A percentile compares a stretch with the other conserved stretches of the same genome.
Evolutionary conservation across 768 basidiomycete genomes (phyloP).

Genomic region (Termitomyces sp.): DNA sequence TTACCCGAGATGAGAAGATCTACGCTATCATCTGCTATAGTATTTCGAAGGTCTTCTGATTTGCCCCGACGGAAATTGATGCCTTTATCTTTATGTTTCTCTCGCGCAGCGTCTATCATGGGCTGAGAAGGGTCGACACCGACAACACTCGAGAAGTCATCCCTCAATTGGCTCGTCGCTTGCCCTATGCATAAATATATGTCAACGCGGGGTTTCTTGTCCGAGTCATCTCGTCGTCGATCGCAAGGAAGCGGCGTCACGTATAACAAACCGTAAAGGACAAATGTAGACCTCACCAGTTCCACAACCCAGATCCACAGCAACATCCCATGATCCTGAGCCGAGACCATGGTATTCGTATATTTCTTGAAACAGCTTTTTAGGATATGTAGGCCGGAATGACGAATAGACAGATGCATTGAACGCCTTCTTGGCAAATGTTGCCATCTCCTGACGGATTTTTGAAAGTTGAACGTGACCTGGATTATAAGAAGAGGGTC

Average conservation of each 20-base stretch:
- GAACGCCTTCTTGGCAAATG: constrained; percentile 68
- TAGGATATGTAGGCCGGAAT: constrained; percentile 70
- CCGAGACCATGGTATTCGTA: constrained; percentile 46
- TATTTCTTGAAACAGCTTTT: constrained; percentile 54
- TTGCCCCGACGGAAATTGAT: constrained; percentile 27
- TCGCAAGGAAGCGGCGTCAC: not conserved
- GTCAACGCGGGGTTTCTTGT: not conserved
- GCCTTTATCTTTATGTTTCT: constrained; percentile 11
- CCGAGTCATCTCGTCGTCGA: not conserved
- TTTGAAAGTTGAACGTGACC: too few relatives aligned
- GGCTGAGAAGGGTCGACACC: constrained; percentile 71
- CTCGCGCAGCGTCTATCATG: constrained; percentile 59
- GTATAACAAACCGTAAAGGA: not conserved
- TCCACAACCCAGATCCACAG: constrained; percentile 79
- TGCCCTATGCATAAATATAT: constrained; percentile 43
- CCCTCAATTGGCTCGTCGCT: constrained; percentile 51
- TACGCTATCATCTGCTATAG: constrained; percentile 39
- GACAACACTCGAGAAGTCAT: constrained; percentile 49
- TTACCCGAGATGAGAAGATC: constrained; percentile 63
- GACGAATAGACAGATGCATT: constrained; percentile 63
- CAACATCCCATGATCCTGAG: constrained; percentile 41
- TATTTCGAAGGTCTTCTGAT: constrained; percentile 50
- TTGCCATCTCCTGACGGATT: constrained; percentile 45
- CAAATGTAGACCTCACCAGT: constrained; percentile 44
- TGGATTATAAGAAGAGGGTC: too few relatives aligned